phyloP scores from a whole-genome alignment of 2,329 filamentous ascomycete genomes.

The Cordyceps farinosa region DNA sequence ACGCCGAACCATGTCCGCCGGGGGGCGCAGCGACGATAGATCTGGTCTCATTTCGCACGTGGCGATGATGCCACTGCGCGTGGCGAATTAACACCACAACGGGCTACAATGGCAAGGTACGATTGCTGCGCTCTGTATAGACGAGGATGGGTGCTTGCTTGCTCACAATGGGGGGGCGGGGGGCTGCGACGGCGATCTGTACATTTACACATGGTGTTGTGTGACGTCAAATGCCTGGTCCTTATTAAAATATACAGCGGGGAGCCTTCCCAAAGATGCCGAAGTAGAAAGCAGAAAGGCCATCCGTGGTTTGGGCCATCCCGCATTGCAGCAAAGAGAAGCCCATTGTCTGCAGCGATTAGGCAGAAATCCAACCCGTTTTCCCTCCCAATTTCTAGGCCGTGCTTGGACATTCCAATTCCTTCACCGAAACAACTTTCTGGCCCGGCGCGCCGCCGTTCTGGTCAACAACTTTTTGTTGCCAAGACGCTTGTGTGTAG shows the following conservation, averaged over 20 bases:
- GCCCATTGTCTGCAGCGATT: too few species aligned
- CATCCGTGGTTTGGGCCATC: too few species aligned
- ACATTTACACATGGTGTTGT: neutral
- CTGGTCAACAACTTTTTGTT: neutral
- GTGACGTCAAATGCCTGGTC: neutral
- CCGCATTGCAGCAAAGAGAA: too few species aligned
- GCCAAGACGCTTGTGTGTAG: neutral
- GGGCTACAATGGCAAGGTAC: too few species aligned
- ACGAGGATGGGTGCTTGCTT: neutral
- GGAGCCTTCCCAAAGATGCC: neutral
- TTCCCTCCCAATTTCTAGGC: too few species aligned
- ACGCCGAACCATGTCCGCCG: neutral
- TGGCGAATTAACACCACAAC: too few species aligned
- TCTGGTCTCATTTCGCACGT: neutral
- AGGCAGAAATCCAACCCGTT: too few species aligned
- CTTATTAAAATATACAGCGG: neutral
- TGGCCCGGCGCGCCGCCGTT: too few species aligned
- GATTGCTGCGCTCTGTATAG: too few species aligned
- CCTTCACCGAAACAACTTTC: too few species aligned
- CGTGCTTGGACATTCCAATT: too few species aligned
- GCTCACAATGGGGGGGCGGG: neutral
- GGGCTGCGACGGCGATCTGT: neutral
- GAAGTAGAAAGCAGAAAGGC: too few species aligned
- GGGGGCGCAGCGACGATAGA: neutral
- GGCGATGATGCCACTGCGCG: neutral